phyloP scores from a whole-genome alignment of 2,329 filamentous ascomycete species.

The Colletotrichum limetticola region DNA sequence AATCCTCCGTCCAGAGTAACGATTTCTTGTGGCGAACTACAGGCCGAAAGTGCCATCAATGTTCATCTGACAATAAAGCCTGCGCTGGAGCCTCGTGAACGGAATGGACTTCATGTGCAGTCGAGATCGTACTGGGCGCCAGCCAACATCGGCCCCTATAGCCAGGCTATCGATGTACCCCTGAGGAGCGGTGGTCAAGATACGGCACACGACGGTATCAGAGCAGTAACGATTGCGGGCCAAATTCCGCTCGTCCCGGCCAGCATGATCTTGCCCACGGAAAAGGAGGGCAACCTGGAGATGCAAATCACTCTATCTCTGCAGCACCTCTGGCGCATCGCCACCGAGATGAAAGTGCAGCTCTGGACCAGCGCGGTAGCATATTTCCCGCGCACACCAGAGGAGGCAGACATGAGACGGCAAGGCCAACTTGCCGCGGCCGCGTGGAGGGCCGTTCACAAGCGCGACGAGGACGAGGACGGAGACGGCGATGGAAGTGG shows the following conservation, averaged over 20 bases:
- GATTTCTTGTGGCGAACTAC: slow-evolving; percentile 76
- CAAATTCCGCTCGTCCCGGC: slow-evolving; percentile 90
- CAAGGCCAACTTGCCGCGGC: slow-evolving; percentile 55
- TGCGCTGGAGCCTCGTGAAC: slow-evolving; percentile 39
- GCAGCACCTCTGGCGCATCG: slow-evolving; percentile 92
- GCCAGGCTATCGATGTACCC: slow-evolving; percentile 78
- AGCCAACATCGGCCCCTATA: slow-evolving; percentile 97
- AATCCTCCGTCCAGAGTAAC: slow-evolving; percentile 90
- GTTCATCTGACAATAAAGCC: slow-evolving; percentile 62
- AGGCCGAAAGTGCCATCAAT: slow-evolving; percentile 73
- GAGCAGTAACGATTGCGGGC: slow-evolving; percentile 77
- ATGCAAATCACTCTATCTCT: slow-evolving; percentile 77
- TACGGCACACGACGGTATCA: slow-evolving; percentile 38
- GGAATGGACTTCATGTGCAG: slow-evolving; percentile 86
- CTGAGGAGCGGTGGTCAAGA: slow-evolving; percentile 34
- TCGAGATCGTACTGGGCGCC: slow-evolving; percentile 97
- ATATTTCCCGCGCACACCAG: slow-evolving; percentile 67
- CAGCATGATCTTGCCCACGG: slow-evolving; percentile 73
- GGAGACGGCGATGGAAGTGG: slow-evolving; percentile 52
- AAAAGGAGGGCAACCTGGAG: slow-evolving; percentile 52
- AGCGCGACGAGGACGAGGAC: slow-evolving; percentile 61
- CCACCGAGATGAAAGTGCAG: slow-evolving; percentile 73
- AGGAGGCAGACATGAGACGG: slow-evolving; percentile 40
- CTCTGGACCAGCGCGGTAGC: slow-evolving; percentile 82
- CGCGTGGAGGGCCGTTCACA: slow-evolving; percentile 55